Evolutionary conservation across 2,329 filamentous ascomycete genomes (phyloP), one percentile per base, ranked within the genome.

Genomic region (Colletotrichum liaoningense): DNA sequence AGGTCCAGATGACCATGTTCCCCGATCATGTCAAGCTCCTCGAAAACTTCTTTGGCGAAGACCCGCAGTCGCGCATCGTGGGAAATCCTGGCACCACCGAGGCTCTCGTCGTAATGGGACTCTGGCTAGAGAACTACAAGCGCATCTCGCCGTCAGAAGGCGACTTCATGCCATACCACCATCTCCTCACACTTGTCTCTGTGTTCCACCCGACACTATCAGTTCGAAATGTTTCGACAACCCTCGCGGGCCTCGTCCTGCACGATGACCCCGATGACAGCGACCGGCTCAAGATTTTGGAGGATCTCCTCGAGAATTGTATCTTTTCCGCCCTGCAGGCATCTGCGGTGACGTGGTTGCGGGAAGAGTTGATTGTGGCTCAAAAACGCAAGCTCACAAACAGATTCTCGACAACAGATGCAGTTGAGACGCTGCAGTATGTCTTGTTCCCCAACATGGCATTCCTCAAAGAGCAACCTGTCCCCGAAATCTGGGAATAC

Each of bases 261-360:
- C 91, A 92, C 77, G 84, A 88, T 2, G 87, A 92, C 74, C 90
- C 91, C 0, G 86, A 90, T 30, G 89, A 91, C 72, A 85, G 88
- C 3, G 86, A 89, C 77, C 86, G 90, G 5, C 82, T 93, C 19
- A 85, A 86, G 33, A 93, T 93, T 75, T 85, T 93, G 9, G 88
- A 91, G 65, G 91, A 93, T 77, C 85, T 92, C 14, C 81, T 93
- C 14, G 90, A 92, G 80, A 91, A 92, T 79, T 92, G 91, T 83
- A 87, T 89, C 76, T 92, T 91, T 76, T 86, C 90, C 2, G 85
- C 88, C 0, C 84, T 93, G 49, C 91, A 92, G 79, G 91, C 89
- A 9, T 90, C 89, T 55, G 91, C 90, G 0, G 86, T 93, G 5
- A 86, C 86, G 4, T 93, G 91, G 91, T 81, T 92, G 42, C 88